Base-by-base conservation (phyloP, 768 basidiomycete species). In the Tricholoma sp. region DNA sequence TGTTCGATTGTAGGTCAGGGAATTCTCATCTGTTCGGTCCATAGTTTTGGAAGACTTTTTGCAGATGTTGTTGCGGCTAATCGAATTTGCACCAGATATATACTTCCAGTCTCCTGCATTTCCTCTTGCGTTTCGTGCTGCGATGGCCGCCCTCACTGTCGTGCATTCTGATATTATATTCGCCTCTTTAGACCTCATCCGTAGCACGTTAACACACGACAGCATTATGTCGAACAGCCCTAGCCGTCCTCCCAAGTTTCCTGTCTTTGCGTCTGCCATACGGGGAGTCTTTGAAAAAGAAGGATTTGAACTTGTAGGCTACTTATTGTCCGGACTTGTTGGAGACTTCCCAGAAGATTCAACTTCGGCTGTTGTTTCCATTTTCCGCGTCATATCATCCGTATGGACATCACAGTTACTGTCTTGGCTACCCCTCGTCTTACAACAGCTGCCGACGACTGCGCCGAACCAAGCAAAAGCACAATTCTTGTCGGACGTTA, bases 31-130 rank as follows among this genome's bases (percentile, higher is more conserved):
- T 6, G 35, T 47, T 45, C 32, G 35, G 53, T 24, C 51, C 61
- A 41, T 60, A 98, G 97, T 98, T 24, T 74, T 99, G 65, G 96
- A 98, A 69, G 97, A 99, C 67, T 98, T 95, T 63, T 67, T 94
- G 52, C 94, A 92, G 60, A 79, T 94, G 72, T 72, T 93, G 12
- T 71, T 86, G 54, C 84, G 85, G 61, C 75, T 94, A 65, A 71
- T 86, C 50, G 81, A 85, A 43, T 72, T 79, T 61, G 76, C 81
- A 0, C 92, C 96, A 5, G 84, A 89, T 52, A 74, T 91, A 43
- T 82, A 94, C 61, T 89, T 96, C 74, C 77, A 84, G 59, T 91
- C 91, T 2, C 75, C 87, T 5, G 79, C 83, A 11, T 91, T 98
- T 71, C 84, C 89, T 5, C 68, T 85, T 50, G 87, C 88, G 9